Evolutionary conservation across 1,284 basidiomycete species (phyloP), one percentile per base, ranked within the genome.

Genomic region (Malassezia yamatoensis): DNA sequence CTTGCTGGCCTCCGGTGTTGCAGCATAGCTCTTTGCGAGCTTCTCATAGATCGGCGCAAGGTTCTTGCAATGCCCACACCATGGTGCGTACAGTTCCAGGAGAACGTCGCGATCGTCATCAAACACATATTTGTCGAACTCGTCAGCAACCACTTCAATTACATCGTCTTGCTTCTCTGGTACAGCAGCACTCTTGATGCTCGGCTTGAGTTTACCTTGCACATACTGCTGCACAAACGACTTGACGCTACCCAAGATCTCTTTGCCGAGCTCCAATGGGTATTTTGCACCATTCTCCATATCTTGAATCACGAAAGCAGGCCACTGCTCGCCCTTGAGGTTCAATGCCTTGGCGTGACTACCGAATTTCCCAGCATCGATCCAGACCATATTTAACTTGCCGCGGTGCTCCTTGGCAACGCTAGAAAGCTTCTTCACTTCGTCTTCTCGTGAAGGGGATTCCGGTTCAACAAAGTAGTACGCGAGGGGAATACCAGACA

Each of bases 301-400:
- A 70, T 96, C 83, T 79, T 98, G 94, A 62, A 99, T 79, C 68
- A 94, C 90, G 72, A 98, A 94, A 36, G 84, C 81, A 29, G 94
- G 94, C 89, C 90, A 96, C 70, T 85, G 84, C 58, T 78, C 77
- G 64, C 83, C 77, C 43, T 75, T 74, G 61, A 98, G 81, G 81
- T 94, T 96, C 62, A 99, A 82, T 10, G 87, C 86, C 78, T 90
- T 91, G 68, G 86, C 94, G 79, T 99, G 94, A 71, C 96, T 90
- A 70, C 82, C 84, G 72, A 91, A 99, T 78, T 76, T 90, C 79
- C 85, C 79, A 20, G 88, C 90, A 76, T 99, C 94, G 69, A 99
- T 98, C 85, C 85, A 94, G 64, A 98, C 93, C 77, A 98, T 93
- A 84, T 94, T 96, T 75, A 96, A 70, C 78, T 88, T 85, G 71